Conservation (phyloP, 257 asterid genomes). For the Parsonsia alboflavescens region DNA sequence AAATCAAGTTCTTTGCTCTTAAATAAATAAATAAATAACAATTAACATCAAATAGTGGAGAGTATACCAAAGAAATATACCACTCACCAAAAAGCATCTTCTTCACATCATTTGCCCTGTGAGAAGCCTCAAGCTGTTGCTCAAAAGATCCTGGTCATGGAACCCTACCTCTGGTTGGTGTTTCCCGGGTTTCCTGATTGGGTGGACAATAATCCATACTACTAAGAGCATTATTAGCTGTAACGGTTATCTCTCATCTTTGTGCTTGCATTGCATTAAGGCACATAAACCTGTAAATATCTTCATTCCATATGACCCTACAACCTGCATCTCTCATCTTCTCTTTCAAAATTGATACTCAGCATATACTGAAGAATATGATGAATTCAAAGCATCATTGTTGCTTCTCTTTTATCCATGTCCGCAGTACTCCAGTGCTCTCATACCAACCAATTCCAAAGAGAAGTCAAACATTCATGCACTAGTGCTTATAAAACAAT, state of each 20-base stretch:
- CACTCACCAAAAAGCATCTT: conserved; percentile 82
- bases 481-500: neutral
- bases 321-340: neutral
- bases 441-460: neutral
- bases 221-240: conserved; percentile 23
- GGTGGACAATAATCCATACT: conserved; percentile 36
- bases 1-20: neutral
- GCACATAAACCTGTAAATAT: neutral
- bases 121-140: conserved; percentile 97
- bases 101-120: conserved; percentile 84
- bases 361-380: neutral
- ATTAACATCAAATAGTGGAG: neutral
- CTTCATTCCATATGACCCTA: neutral
- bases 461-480: neutral
- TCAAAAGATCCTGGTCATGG: conserved; percentile 71
- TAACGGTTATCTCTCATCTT: neutral
- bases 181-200: conserved; percentile 28
- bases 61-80: conserved; percentile 6
- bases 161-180: conserved; percentile 39
- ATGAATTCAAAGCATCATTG: neutral
- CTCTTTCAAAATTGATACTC: neutral
- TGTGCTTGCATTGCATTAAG: neutral
- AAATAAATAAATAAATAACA: too few relatives aligned
- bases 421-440: neutral
- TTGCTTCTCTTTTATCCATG: conserved; percentile 1